Evolutionary conservation across 345 rosid species (phyloP), one percentile per base, ranked within the genome.

Genomic region (Combretum micranthum): DNA sequence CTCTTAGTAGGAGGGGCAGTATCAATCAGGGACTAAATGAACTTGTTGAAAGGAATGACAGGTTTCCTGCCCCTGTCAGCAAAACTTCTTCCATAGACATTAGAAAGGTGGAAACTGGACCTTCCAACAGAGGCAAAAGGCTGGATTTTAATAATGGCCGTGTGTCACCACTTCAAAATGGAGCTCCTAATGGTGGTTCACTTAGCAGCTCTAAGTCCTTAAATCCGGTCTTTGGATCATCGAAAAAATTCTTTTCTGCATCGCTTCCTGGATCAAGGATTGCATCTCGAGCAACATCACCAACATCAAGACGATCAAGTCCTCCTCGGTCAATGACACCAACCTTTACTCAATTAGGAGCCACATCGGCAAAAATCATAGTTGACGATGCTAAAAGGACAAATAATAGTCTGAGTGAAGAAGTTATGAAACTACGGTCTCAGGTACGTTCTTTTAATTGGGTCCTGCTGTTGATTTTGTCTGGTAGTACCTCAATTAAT

Each of bases 201-300:
- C 65, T 77, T 55, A 75, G 62, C 56, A 68, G 71, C 67, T 70
- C 77, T 39, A 83, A 74, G 68, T 75, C 80, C 42, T 76, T 80
- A 12, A 79, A 79, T 67, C 79, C 83, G n/a, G 59, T 79, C 60
- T 83, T 86, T 70, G 85, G 79, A 57, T 77, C 90, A 56, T 83
- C 94, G 58, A 86, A 83, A 75, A 81, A 83, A 55, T 74, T 83
- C 56, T 81, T 83, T 64, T 86, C 94, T 43, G 90, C 78, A 52
- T 86, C 94, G 61, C 82, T 86, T 69, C 94, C 94, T 58, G 85
- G 90, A 51, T 86, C 94, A 62, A 73, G 94, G 64, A 86, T 86
- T 50, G 83, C 75, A 57, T 86, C 94, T 63, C 80, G 94, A 55
- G 94, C 94, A 65, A 79, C 94, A 66, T 86, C 94, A 43, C 94